Base-by-base conservation (phyloP, 1,284 basidiomycete genomes). In the Puccinia coronata region DNA sequence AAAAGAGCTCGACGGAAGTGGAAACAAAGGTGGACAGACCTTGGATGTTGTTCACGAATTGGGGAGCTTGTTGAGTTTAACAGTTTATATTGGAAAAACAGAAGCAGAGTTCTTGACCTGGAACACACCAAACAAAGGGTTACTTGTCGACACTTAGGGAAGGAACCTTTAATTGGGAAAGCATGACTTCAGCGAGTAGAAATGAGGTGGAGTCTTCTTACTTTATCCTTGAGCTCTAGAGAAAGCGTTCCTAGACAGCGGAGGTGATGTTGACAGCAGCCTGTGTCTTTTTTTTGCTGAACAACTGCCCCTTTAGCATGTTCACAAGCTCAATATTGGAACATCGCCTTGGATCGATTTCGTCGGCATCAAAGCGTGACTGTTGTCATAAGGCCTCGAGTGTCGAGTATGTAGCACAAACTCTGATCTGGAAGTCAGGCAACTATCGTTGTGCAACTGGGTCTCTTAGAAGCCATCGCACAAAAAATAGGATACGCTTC, bases 391-490 rank as follows among this genome's bases (percentile, higher is more conserved):
- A 59, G 57, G 57, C 28, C n/a, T 31, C 57, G 28, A 59, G 57
- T 59, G 57, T 59, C 57, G 25, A 31, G 57, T 34, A 34, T n/a
- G n/a, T n/a, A n/a, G n/a, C n/a, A n/a, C n/a, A n/a, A n/a, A n/a
- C n/a, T 9, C 25, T 18, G 2, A 59, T 14, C 23, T 25, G 8
- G 57, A 59, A 59, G 57, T 25, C 57, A 59, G 57, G 31, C 28
- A 34, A 31, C 57, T 14, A 59, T 31, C 57, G 31, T 59, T 59
- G 28, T 59, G 16, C 28, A 59, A 25, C 57, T 34, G 57, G 28
- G 57, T 59, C 28, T 59, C 57, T 59, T 59, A 31, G 57, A 18
- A 59, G 57, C 57, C 57, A 59, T 59, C 28, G 57, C 16, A n/a
- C 57, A 9, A 34, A 34, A 12, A 9, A 59, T 59, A 31, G 25